phyloP scores from a whole-genome alignment of 1,284 basidiomycete genomes.

The Phellopilus nigrolimitatus region DNA sequence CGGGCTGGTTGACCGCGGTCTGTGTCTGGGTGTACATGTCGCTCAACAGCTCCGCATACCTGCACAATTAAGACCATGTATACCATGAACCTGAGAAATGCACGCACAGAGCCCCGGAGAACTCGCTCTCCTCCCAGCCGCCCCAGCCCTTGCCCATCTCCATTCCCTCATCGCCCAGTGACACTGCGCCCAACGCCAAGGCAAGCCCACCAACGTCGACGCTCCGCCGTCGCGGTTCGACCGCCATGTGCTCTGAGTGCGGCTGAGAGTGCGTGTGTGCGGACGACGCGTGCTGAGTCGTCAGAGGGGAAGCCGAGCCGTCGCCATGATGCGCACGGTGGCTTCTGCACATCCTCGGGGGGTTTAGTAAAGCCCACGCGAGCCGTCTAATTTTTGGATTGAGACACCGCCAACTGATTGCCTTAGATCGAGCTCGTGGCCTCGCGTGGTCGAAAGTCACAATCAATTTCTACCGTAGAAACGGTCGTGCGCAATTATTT shows the following conservation, averaged over 20 bases:
- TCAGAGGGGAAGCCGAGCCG: background rate
- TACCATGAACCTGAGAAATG: slow-evolving; percentile 21
- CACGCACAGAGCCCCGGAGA: slow-evolving; percentile 52
- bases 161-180: slow-evolving; percentile 24
- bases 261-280: too few relatives aligned
- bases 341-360: slow-evolving; percentile 8
- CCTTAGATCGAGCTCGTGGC: too few relatives aligned
- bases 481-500: too few relatives aligned
- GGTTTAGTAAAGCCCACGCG: too few relatives aligned
- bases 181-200: slow-evolving; percentile 60
- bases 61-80: slow-evolving; percentile 22
- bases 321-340: slow-evolving; percentile 1
- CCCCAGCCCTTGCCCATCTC: slow-evolving; percentile 71
- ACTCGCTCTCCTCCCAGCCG: slow-evolving; percentile 51
- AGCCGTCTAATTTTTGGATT: background rate
- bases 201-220: slow-evolving; percentile 83
- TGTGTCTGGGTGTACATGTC: slow-evolving; percentile 80
- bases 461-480: too few relatives aligned
- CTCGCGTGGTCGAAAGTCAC: background rate
- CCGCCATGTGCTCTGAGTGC: background rate
- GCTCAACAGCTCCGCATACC: slow-evolving; percentile 73
- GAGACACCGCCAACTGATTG: slow-evolving; percentile 3
- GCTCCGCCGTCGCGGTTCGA: slow-evolving; percentile 51
- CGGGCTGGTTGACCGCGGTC: slow-evolving; percentile 58
- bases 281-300: background rate